Evolutionary conservation across 441 rosid species (phyloP), one percentile per base, ranked within the genome.

Genomic region (Gossypium trilobum): DNA sequence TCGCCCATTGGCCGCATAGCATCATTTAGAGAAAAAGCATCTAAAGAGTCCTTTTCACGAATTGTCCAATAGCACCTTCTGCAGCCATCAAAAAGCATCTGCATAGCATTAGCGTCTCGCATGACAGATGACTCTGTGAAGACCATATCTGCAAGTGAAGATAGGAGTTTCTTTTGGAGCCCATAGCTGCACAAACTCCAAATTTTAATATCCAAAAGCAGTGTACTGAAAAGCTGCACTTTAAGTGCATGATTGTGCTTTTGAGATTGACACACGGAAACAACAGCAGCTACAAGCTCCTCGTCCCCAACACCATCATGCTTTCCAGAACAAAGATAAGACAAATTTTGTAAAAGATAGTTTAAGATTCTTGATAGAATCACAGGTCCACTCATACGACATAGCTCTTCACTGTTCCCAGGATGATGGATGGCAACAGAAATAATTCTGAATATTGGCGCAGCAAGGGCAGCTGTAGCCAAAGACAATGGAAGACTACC

Each of bases 101-200:
- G 99, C 79, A 96, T 90, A 80, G 99, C 99, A 79, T 91, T 91
- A 44, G 98, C 98, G 82, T 93, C 85, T 77, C 94, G 86, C 99
- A 96, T 96, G 61, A 84, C 94, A 42, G 78, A 75, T 75, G 97
- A 89, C 83, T 96, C 98, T 17, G 93, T 90, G 83, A 96, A 93
- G 83, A 93, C 99, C 98, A 91, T 93, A 87, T 96, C 99, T 65
- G 97, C 97, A 63, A 96, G 86, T 19, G 98, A 96, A 73, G 98
- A 93, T 54, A 96, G 81, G 75, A 96, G 90, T 81, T 96, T 96
- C 85, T 96, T 96, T 80, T 96, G 98, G 74, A 96, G 83, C 62
- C 99, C 99, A 80, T 96, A 96, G 86, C 87, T 88, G 88, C 99
- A 96, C 78, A 91, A 83, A 80, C 98, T 90, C 98, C 99, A 96